A percentile compares a stretch with the other conserved stretches of the same genome.
These are phyloP conservation scores for Coniochaeta ligniaria DNA, from an alignment of 2,329 filamentous ascomycete genomes.

Conservation along the genomic window DNA sequence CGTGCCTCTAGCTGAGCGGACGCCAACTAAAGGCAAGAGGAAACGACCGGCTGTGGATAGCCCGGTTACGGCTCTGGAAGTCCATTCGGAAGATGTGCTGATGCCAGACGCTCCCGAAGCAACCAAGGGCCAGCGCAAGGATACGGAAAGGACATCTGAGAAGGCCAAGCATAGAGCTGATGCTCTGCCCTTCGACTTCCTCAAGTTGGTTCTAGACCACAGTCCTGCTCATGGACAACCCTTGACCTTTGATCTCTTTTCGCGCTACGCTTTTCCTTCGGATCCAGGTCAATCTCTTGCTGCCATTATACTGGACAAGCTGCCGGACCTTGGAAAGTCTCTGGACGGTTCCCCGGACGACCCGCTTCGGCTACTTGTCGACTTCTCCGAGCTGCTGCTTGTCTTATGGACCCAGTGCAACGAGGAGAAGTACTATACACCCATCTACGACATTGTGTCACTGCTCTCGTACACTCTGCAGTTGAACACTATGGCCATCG, in stretches of 20 bases:
- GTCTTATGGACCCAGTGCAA: conserved; percentile 63
- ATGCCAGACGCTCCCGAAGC: conserved; percentile 13
- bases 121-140: not conserved
- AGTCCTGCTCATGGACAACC: conserved; percentile 45
- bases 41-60: conserved; percentile 62
- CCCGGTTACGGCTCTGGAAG: conserved; percentile 55
- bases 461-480: conserved; percentile 58
- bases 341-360: conserved; percentile 18
- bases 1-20: conserved; percentile 40
- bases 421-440: conserved; percentile 53
- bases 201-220: conserved; percentile 60
- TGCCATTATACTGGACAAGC: conserved; percentile 58
- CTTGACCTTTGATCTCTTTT: conserved; percentile 61
- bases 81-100: conserved; percentile 27
- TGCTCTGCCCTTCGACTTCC: conserved; percentile 37
- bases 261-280: conserved; percentile 58
- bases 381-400: conserved; percentile 58
- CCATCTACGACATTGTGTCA: conserved; percentile 58
- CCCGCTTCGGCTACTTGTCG: conserved; percentile 50
- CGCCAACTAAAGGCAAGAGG: conserved; percentile 63
- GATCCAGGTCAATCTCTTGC: conserved; percentile 55
- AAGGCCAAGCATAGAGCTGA: conserved; percentile 2
- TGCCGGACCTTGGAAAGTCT: conserved; percentile 49
- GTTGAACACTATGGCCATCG: conserved; percentile 51
- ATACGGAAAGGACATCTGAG: conserved; percentile 5